phyloP scores from a whole-genome alignment of 495 filamentous ascomycete genomes.

The Podospora fimiseda region DNA sequence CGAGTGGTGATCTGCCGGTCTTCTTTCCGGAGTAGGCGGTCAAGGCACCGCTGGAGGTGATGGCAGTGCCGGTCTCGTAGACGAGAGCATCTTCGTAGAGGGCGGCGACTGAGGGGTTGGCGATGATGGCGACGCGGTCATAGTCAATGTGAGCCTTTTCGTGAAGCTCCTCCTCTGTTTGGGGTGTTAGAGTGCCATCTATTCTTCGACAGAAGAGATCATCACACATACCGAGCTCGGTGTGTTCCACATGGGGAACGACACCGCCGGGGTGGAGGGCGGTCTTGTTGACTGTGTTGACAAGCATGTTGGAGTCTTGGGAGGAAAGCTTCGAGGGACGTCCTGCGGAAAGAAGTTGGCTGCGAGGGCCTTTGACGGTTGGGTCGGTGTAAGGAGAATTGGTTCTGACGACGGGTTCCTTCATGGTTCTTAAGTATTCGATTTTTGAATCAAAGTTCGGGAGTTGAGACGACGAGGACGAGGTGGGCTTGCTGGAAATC shows the following conservation, averaged over 20 bases:
- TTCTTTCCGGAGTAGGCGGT: slow-evolving; percentile 97
- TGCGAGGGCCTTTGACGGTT: slow-evolving; percentile 38
- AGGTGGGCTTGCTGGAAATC: slow-evolving; percentile 19
- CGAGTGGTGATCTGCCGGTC: slow-evolving; percentile 91
- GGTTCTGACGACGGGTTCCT: slow-evolving; percentile 42
- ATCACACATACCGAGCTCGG: slow-evolving; percentile 60
- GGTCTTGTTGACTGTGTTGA: slow-evolving; percentile 77
- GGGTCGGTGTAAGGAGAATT: slow-evolving; percentile 47
- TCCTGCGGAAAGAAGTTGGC: slow-evolving; percentile 25
- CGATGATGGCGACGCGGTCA: slow-evolving; percentile 92
- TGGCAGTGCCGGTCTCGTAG: slow-evolving; percentile 95
- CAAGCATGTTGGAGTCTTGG: slow-evolving; percentile 47
- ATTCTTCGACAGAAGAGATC: not conserved
- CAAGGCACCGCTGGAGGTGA: slow-evolving; percentile 89
- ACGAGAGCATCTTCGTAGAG: slow-evolving; percentile 99
- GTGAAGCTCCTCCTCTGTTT: slow-evolving; percentile 79
- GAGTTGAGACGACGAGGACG: slow-evolving; percentile 17
- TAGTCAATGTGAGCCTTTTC: slow-evolving; percentile 99
- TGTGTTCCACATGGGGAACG: slow-evolving; percentile 76
- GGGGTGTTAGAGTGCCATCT: not conserved
- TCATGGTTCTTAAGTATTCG: slow-evolving; percentile 46
- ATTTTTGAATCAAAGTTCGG: too few relatives aligned
- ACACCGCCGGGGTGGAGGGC: slow-evolving; percentile 85
- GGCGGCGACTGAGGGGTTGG: slow-evolving; percentile 83
- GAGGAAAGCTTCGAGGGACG: slow-evolving; percentile 23